phyloP scores from a whole-genome alignment of 768 basidiomycete genomes.

The Mycena rosella region DNA sequence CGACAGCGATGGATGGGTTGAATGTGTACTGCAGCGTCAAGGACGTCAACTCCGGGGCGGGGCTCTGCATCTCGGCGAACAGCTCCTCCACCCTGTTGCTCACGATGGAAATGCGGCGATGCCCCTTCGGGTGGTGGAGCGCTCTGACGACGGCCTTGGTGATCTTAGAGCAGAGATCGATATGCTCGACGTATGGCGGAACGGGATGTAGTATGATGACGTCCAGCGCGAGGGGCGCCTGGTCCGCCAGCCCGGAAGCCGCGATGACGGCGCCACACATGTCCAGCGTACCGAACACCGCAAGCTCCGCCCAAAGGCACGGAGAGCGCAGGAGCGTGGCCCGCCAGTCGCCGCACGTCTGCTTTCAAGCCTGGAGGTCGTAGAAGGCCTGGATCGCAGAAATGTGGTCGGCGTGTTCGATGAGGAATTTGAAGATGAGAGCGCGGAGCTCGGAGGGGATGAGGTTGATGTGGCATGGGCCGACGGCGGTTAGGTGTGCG shows the following conservation, averaged over 20 bases:
- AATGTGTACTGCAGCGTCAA: background rate
- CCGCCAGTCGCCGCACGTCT: background rate
- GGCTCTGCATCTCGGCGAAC: background rate
- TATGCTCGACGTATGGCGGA: background rate
- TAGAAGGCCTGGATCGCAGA: background rate
- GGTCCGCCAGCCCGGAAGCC: background rate
- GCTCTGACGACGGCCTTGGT: background rate
- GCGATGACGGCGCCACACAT: background rate
- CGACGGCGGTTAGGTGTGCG: background rate
- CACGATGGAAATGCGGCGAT: background rate
- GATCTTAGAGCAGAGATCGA: background rate
- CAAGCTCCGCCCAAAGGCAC: background rate
- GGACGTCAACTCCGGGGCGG: background rate
- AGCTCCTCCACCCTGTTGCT: background rate
- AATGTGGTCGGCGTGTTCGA: background rate
- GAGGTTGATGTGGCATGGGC: background rate
- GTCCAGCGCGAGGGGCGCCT: background rate
- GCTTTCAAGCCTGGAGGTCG: background rate
- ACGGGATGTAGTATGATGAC: background rate
- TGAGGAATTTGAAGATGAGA: background rate
- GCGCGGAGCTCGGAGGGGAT: background rate
- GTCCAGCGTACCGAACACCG: background rate
- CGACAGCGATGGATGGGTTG: background rate
- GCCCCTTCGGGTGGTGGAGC: background rate
- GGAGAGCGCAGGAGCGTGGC: background rate